Evolutionary conservation across 768 basidiomycete species (phyloP), one percentile per base, ranked within the genome.

Genomic region (Hemileccinum rubropunctum): DNA sequence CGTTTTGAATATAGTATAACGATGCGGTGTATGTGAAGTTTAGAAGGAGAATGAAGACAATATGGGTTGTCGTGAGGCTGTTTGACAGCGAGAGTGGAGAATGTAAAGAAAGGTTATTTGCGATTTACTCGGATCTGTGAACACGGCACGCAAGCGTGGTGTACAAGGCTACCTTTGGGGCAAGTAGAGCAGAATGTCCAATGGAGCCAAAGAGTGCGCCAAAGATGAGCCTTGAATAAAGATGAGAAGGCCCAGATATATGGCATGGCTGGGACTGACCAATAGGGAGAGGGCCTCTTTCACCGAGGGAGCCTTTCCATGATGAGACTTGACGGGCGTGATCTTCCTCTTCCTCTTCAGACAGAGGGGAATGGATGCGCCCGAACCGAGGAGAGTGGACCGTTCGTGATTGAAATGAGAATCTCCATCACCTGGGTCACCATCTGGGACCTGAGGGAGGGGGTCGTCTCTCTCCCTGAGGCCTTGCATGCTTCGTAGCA

Each of bases 101-200:
- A 40, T 39, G 1, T 9, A 28, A 28, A 28, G 41, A 36, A 20
- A 14, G 13, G 21, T 28, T 7, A 30, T 57, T 28, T 8, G 35
- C 18, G 36, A 51, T n/a, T 75, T 77, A 62, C 73, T 83, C 73
- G 4, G 86, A 85, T 56, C 73, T 83, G 60, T 82, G 79, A 13
- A 76, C 75, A n/a, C 74, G 76, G 63, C 91, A 93, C 17, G 75
- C 86, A 11, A 91, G 79, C 20, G 75, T 63, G n/a, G 85, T 88
- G 66, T 82, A 88, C 38, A 92, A 71, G 62, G 89, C 84, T 41
- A 91, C 76, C 41, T 79, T 78, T 8, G 90, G 86, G 0, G 88
- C 89, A 8, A 84, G 58, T 0, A 83, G 80, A 3, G 82, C 73
- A 4, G 81, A 66, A 61, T 69, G 74, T 3, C 80, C 83, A 8